Evolutionary conservation across 2,329 filamentous ascomycete species (phyloP), one percentile per base, ranked within the genome.

Genomic region (Phialophora expanda): DNA sequence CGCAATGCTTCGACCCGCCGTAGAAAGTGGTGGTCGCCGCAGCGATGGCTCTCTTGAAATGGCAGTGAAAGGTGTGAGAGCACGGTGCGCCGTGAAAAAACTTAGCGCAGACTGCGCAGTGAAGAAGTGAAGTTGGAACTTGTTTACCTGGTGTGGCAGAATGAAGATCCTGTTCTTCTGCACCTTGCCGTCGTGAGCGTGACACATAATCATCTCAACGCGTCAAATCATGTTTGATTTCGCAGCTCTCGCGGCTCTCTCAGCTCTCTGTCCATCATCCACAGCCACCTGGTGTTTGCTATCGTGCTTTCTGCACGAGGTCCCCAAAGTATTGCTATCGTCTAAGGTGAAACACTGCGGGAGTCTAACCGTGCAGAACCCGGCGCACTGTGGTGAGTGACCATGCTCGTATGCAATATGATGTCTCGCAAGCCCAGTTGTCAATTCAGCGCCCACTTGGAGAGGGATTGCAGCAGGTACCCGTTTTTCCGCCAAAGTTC

Each of bases 81-180:
- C 0, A 3, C 17, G 17, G 14, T 44, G 38, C 5, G 38, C 38
- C 14, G 14, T 44, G 38, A 20, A n/a, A 44, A 20, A 20, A 2
- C 12, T 8, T n/a, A 1, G 38, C 17, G 38, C 38, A n/a, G 17
- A 44, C 38, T 44, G 38, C 17, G 38, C 14, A 17, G 20, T 44
- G 38, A 44, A n/a, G 58, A 61, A 61, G 58, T 51, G 32, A 44
- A 57, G 41, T 30, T 12, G 26, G 34, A 7, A 17, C 41, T 56
- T 56, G 61, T 62, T 62, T 50, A 56, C 61, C 54, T 30, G 20
- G 51, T 57, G 53, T 53, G 61, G 56, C 38, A 56, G 57, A 65
- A 46, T 65, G 56, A 54, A 56, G 41, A 56, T 61, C 8, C 32
- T 56, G 50, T 56, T 56, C 44, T 51, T 44, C 32, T 32, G 53